A percentile compares a stretch with the other conserved stretches of the same genome.
Conservation (phyloP, 306 rosid genomes). For the Mimosa bimucronata region DNA sequence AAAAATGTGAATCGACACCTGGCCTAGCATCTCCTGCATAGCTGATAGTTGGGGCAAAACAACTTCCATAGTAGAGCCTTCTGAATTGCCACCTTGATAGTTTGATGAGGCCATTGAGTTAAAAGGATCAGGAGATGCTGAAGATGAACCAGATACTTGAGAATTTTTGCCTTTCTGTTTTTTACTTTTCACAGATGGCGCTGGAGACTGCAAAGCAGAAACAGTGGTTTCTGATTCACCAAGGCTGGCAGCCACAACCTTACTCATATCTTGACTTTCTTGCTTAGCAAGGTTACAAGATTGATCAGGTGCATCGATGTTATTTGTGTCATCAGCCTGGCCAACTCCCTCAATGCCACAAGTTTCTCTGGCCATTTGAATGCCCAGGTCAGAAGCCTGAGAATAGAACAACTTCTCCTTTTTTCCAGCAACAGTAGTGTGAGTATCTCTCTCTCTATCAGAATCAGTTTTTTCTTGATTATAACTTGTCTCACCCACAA, state of each 20-base stretch:
- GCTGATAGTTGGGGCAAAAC: slow-evolving; percentile 56
- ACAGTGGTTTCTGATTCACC: slow-evolving; percentile 47
- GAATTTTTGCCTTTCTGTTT: slow-evolving; percentile 61
- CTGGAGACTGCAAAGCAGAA: slow-evolving; percentile 50
- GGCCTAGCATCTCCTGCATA: slow-evolving; percentile 63
- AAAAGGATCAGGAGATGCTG: slow-evolving; percentile 52
- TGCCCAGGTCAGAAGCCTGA: slow-evolving; percentile 69
- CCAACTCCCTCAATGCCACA: slow-evolving; percentile 45
- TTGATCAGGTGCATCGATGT: slow-evolving; percentile 39
- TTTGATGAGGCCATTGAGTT: slow-evolving; percentile 54
- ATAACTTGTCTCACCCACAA: slow-evolving; percentile 52
- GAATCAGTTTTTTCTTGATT: slow-evolving; percentile 40
- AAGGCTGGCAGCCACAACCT: slow-evolving; percentile 44
- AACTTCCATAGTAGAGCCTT: slow-evolving; percentile 49
- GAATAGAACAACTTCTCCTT: slow-evolving; percentile 69
- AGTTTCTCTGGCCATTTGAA: slow-evolving; percentile 65
- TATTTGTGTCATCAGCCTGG: slow-evolving; percentile 42
- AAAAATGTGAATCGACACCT: slow-evolving; percentile 50
- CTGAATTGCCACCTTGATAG: slow-evolving; percentile 53
- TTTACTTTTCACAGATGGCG: slow-evolving; percentile 54
- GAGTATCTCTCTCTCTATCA: slow-evolving; percentile 48
- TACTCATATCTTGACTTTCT: slow-evolving; percentile 50
- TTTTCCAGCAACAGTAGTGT: slow-evolving; percentile 43
- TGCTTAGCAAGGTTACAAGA: slow-evolving; percentile 36
- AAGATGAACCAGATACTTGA: slow-evolving; percentile 53